Evolutionary conservation across 768 basidiomycete species (phyloP), one percentile per base, ranked within the genome.

Genomic region (Chalciporus piperatus): DNA sequence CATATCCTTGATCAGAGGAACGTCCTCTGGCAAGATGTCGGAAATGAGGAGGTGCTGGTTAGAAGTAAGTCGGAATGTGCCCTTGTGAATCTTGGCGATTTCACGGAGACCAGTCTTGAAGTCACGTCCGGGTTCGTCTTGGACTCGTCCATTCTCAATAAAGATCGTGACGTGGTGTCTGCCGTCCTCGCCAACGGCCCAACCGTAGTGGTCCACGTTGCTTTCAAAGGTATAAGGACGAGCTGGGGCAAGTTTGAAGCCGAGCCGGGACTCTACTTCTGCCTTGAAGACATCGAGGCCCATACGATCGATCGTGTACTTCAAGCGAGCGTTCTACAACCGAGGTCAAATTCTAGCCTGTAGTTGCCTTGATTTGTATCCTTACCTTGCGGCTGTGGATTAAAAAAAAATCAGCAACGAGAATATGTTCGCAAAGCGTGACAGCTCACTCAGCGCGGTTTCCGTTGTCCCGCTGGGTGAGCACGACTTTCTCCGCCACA

Each of bases 261-360:
- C 95, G 14, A 96, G 82, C 16, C 84, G 86, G 55, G 84, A 80
- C 76, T 98, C 96, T 22, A 98, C 93, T 60, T 93, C 92, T 30
- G 78, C 81, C 66, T 87, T 91, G 81, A 96, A 99, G 46, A 68
- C 76, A 41, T 87, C 85, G 17, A 97, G 76, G 19, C 94, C 93
- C 85, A 98, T 89, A 41, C 92, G 86, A 71, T 99, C 97, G 61
- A 99, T 81, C 16, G 97, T 99, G 72, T 98, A 98, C 73, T 98
- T 98, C 52, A 98, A 76, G 48, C 95, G 87, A 38, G 89, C 92
- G 53, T 91, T 92, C 83, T 86, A 49, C 16, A 11, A 40, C 37
- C n/a, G 16, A 35, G 40, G 45, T 59, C 50, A 65, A 50, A 57
- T 47, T 45, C 17, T 23, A 53, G 33, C 17, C 3, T 41, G 28